Conservation (phyloP, 2,329 filamentous ascomycete species). For the Metarhizium album region DNA sequence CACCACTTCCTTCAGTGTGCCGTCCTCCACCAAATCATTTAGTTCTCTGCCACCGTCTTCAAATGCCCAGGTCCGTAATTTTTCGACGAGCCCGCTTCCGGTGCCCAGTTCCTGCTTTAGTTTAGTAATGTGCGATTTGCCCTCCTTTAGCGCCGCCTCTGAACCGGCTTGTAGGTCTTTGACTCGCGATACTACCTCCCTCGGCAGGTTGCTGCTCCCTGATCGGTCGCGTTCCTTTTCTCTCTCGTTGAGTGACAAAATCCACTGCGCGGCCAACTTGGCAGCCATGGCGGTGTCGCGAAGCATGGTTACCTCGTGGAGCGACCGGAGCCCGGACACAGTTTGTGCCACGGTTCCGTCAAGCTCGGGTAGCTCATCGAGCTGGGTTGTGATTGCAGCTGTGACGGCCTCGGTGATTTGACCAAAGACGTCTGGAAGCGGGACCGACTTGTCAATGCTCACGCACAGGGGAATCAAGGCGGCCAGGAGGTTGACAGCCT, state of each 20-base stretch:
- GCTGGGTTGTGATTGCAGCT: slow-evolving; percentile 17
- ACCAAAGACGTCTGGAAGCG: slow-evolving; percentile 14
- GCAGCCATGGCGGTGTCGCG: slow-evolving; percentile 27
- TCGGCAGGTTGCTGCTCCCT: slow-evolving; percentile 26
- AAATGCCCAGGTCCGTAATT: slow-evolving; percentile 19
- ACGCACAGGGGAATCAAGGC: slow-evolving; percentile 21
- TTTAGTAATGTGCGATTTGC: slow-evolving; percentile 17
- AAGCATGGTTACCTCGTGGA: slow-evolving; percentile 26
- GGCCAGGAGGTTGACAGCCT: slow-evolving; percentile 30
- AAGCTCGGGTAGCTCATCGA: slow-evolving; percentile 8
- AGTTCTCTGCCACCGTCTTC: slow-evolving; percentile 12
- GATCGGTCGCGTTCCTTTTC: slow-evolving; percentile 29
- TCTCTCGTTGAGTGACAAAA: slow-evolving; percentile 25
- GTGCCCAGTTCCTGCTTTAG: slow-evolving; percentile 19
- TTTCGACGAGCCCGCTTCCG: slow-evolving; percentile 15
- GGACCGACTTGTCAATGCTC: slow-evolving; percentile 13
- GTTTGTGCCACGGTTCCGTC: slow-evolving; percentile 9
- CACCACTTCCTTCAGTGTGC: slow-evolving; percentile 17
- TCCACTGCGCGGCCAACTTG: slow-evolving; percentile 21
- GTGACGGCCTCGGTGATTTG: slow-evolving; percentile 17
- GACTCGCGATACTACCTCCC: slow-evolving; percentile 23
- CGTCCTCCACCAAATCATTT: slow-evolving; percentile 15
- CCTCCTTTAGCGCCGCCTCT: slow-evolving; percentile 21
- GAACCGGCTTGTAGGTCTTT: slow-evolving; percentile 23
- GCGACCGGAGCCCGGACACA: slow-evolving; percentile 18